Conservation (phyloP, 2,329 filamentous ascomycete species). For the Aspergillus fijiensis region DNA sequence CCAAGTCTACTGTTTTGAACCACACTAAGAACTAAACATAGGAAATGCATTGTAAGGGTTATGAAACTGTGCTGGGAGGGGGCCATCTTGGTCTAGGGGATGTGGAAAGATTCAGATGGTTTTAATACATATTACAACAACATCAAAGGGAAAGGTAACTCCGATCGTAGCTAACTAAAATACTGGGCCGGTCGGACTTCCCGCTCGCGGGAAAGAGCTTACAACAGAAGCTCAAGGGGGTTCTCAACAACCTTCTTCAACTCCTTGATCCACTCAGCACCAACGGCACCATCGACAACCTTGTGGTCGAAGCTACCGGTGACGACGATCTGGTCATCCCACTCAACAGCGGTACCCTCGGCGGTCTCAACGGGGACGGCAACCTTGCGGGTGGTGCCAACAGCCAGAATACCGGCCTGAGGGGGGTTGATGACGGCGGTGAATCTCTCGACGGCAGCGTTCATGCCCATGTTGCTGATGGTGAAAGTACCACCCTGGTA, state of each 20-base stretch:
- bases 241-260: slow-evolving; percentile 98
- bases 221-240: slow-evolving; percentile 91
- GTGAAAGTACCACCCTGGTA: slow-evolving; percentile 99
- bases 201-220: slow-evolving; percentile 35
- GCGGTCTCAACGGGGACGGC: slow-evolving; percentile 82
- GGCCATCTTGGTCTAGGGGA: slow-evolving; percentile 28
- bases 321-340: slow-evolving; percentile 95
- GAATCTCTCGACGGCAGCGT: slow-evolving; percentile 91
- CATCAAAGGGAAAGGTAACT: slow-evolving; percentile 16
- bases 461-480: slow-evolving; percentile 99
- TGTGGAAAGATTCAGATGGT: slow-evolving; percentile 18
- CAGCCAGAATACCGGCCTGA: slow-evolving; percentile 90
- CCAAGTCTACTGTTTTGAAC: not conserved
- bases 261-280: slow-evolving; percentile 94
- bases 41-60: slow-evolving; percentile 30
- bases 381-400: slow-evolving; percentile 94
- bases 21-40: slow-evolving; percentile 14
- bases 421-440: slow-evolving; percentile 99
- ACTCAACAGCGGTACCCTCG: slow-evolving; percentile 77
- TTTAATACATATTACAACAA: slow-evolving; percentile 42
- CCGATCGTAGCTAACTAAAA: slow-evolving; percentile 21
- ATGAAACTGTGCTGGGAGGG: slow-evolving; percentile 30
- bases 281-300: slow-evolving; percentile 93
- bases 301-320: slow-evolving; percentile 99
- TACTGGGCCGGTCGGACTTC: slow-evolving; percentile 14